These are phyloP conservation scores for Petunia secreta DNA, from an alignment of 257 asterid genomes.

Conservation along the genomic window DNA sequence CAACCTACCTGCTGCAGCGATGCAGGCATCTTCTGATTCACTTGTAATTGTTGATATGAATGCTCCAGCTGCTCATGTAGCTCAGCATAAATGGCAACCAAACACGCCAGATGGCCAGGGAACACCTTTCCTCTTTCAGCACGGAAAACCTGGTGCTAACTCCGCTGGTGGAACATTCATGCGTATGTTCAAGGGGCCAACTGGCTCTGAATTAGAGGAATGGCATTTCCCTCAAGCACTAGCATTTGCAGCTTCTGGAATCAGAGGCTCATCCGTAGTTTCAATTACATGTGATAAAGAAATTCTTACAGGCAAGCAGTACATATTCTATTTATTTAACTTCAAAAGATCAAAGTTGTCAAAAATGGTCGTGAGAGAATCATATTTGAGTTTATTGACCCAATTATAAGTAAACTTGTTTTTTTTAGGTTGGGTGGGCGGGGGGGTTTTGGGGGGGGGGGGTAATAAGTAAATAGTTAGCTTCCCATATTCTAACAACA, in stretches of 20 bases:
- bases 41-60: conserved; percentile 72
- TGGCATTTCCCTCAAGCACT: conserved; percentile 85
- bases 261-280: conserved; percentile 71
- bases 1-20: conserved; percentile 97
- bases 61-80: conserved; percentile 93
- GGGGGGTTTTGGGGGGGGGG: not conserved
- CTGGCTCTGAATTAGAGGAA: conserved; percentile 72
- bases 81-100: conserved; percentile 99
- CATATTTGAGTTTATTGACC: not conserved
- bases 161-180: conserved; percentile 86
- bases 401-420: not conserved
- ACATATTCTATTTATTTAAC: not conserved
- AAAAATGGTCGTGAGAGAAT: not conserved
- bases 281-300: conserved; percentile 84
- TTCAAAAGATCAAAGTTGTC: not conserved
- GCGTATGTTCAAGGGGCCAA: conserved; percentile 91
- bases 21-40: conserved; percentile 89
- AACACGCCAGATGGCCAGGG: conserved; percentile 99
- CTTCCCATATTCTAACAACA: conserved; percentile 7
- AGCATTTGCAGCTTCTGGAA: conserved; percentile 85
- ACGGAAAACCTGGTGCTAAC: conserved; percentile 75
- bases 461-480: not conserved
- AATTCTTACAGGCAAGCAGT: conserved; percentile 78
- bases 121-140: conserved; percentile 94
- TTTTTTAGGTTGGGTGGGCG: not conserved